A percentile compares a stretch with the other conserved stretches of the same genome.
Evolutionary conservation across 345 rosid species (phyloP).

Genomic region (Melaleuca quinquenervia): DNA sequence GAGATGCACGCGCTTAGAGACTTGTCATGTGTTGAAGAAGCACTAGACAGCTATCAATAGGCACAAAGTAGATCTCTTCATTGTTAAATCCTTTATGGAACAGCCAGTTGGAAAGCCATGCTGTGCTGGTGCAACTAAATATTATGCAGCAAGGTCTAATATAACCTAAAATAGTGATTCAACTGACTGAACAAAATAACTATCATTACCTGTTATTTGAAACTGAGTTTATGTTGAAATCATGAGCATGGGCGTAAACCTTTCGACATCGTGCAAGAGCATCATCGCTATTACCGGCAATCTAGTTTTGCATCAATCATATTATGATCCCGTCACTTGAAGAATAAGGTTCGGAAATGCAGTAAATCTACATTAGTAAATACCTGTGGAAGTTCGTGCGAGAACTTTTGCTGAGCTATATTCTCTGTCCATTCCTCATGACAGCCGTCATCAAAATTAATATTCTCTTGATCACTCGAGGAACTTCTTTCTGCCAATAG

Average conservation of each 20-base stretch:
- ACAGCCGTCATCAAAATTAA: conserved; percentile 21
- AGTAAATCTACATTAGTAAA: background rate
- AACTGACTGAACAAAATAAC: background rate
- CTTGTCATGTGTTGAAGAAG: background rate
- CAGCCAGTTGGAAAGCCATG: background rate
- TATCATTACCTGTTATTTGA: conserved; percentile 75
- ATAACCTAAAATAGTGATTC: background rate
- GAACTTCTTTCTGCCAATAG: conserved; percentile 50
- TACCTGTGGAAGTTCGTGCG: conserved; percentile 30
- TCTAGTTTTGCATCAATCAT: conserved; percentile 23
- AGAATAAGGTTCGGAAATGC: background rate
- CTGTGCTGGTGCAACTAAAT: background rate
- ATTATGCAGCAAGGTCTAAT: background rate
- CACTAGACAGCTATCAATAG: background rate
- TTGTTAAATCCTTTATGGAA: background rate
- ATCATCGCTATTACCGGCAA: conserved; percentile 24
- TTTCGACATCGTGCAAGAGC: conserved; percentile 43
- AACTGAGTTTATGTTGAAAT: conserved; percentile 80
- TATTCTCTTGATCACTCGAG: conserved; percentile 15
- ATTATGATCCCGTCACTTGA: background rate
- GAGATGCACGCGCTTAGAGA: background rate
- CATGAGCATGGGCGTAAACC: conserved; percentile 59
- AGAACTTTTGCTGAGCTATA: conserved; percentile 4
- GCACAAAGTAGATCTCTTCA: background rate
- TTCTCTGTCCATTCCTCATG: conserved; percentile 20